A percentile compares a stretch with the other conserved stretches of the same genome.
phyloP scores from a whole-genome alignment of 202 grass and related monocot genomes.

The Brachypodium distachyon region DNA sequence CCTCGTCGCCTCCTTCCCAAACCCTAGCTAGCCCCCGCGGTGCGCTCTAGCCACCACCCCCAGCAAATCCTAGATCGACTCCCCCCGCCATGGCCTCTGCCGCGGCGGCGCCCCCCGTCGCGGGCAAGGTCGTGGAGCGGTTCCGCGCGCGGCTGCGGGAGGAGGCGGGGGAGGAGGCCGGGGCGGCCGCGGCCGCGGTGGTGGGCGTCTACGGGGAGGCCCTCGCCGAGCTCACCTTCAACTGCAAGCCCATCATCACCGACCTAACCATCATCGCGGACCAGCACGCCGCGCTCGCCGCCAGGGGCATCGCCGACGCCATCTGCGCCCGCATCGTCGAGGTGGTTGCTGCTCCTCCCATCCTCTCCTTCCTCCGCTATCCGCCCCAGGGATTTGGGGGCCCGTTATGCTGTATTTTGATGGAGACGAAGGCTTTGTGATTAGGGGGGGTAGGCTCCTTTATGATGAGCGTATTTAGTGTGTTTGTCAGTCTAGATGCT shows the following conservation, averaged over 20 bases:
- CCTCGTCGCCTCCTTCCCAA: constrained; percentile 34
- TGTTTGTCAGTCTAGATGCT: background rate
- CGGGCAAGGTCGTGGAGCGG: constrained; percentile 36
- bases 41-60: background rate
- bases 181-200: constrained; percentile 26
- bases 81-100: constrained; percentile 36
- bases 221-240: constrained; percentile 82
- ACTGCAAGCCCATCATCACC: constrained; percentile 97
- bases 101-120: constrained; percentile 12
- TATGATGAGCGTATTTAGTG: background rate
- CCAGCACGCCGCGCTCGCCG: constrained; percentile 48
- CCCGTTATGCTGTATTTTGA: background rate
- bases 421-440: no score
- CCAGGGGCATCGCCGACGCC: constrained; percentile 56
- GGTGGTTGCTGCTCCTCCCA: constrained; percentile 21
- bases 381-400: background rate
- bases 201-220: constrained; percentile 58
- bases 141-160: constrained; percentile 57
- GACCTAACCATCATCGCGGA: constrained; percentile 90
- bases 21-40: constrained; percentile 47
- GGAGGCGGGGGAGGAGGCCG: constrained; percentile 33
- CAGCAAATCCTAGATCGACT: constrained; percentile 29
- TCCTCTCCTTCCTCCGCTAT: background rate
- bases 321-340: constrained; percentile 78
- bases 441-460: no score